phyloP scores from a whole-genome alignment of 192 early-diverging fungal species.

The Paraglomus brasilianum region DNA sequence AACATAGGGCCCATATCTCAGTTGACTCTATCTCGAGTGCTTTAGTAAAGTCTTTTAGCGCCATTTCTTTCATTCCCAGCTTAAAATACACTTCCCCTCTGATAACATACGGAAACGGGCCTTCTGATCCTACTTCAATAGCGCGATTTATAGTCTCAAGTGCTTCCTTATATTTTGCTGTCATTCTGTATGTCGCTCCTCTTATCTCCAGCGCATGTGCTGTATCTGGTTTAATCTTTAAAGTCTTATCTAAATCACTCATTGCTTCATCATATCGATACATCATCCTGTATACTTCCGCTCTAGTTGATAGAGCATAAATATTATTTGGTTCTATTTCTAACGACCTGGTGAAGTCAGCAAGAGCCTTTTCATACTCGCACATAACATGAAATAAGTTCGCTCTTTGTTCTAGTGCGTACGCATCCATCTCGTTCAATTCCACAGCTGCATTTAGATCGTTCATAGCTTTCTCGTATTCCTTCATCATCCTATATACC shows the following conservation, averaged over 20 bases:
- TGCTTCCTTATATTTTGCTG: conserved; percentile 5
- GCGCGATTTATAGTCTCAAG: neutral
- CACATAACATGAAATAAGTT: neutral
- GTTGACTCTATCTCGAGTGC: neutral
- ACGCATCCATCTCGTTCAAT: neutral
- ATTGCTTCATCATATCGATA: neutral
- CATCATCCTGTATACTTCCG: conserved; percentile 7
- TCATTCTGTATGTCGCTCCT: neutral
- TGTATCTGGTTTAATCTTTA: neutral
- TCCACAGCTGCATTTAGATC: conserved; percentile 2
- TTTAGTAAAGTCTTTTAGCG: conserved; percentile 4
- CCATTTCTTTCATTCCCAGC: neutral
- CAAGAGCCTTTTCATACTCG: neutral
- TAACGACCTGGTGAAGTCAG: neutral
- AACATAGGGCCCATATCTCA: conserved; percentile 2
- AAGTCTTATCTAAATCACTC: neutral
- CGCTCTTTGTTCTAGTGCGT: neutral
- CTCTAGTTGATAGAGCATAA: conserved; percentile 12
- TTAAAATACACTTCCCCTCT: neutral
- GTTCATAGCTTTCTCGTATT: neutral
- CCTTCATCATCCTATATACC: neutral
- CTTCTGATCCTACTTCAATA: neutral
- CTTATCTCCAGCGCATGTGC: neutral
- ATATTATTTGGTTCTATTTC: conserved; percentile 4
- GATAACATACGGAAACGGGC: neutral